These are phyloP conservation scores for Ascochyta pisi DNA, from an alignment of 2,329 filamentous ascomycete species.

Conservation along the genomic window DNA sequence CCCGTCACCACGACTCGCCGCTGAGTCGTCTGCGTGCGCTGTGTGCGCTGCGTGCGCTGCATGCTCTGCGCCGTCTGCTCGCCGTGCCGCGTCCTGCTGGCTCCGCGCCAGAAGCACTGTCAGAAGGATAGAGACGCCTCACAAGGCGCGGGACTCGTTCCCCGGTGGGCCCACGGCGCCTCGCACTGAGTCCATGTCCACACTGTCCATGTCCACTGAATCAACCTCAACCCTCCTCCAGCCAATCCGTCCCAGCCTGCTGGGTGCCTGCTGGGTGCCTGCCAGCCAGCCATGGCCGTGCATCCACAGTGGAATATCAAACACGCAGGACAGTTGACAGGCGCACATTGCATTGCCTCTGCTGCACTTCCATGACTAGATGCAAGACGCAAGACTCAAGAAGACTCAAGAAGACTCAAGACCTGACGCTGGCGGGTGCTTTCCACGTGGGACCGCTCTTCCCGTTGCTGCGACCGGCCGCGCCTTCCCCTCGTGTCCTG, in stretches of 20 bases:
- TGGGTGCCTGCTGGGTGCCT: constrained; percentile 25
- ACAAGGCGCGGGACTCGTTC: constrained; percentile 40
- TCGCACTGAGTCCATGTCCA: constrained; percentile 8
- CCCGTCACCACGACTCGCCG: constrained; percentile 23
- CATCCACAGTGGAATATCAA: constrained; percentile 20
- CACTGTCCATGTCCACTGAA: constrained; percentile 15
- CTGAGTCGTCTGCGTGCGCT: constrained; percentile 11
- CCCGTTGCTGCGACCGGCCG: constrained; percentile 8
- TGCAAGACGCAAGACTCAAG: no score
- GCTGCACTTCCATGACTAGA: not conserved
- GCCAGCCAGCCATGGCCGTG: not conserved
- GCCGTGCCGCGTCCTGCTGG: constrained; percentile 32
- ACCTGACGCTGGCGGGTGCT: constrained; percentile 13
- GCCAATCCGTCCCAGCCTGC: constrained; percentile 36
- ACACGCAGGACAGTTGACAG: constrained; percentile 11
- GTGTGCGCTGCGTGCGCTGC: no score
- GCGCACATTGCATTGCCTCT: constrained; percentile 5
- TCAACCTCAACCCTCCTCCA: constrained; percentile 7
- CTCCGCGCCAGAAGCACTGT: constrained; percentile 39
- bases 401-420: not conserved
- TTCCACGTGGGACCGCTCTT: constrained; percentile 17
- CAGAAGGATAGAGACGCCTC: constrained; percentile 31
- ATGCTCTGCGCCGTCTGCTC: constrained; percentile 16
- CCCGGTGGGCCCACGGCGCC: constrained; percentile 38
- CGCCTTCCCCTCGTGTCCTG: constrained; percentile 13